Percentiles rank a stretch among this genome's conserved stretches.
These are phyloP conservation scores for Coffea humblotiana DNA, from an alignment of 305 asterid species.

Conservation along the genomic window DNA sequence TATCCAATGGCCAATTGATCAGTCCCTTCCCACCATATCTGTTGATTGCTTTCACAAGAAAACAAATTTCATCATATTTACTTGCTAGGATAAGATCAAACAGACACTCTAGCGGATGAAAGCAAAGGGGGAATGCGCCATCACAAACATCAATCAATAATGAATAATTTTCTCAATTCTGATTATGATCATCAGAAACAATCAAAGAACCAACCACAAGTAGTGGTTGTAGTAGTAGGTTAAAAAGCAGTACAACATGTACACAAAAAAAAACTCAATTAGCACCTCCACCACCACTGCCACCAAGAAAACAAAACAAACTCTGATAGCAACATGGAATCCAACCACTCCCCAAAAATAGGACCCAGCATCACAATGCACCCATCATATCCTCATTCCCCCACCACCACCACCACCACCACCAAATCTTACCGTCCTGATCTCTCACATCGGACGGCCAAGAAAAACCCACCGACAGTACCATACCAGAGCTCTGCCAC, in stretches of 20 bases:
- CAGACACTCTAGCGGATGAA: too few species aligned
- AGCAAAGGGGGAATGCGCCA: too few species aligned
- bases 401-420: slow-evolving; percentile 2
- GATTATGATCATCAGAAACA: background rate
- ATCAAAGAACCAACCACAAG: background rate
- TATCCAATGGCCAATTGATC: too few species aligned
- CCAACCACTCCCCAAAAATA: background rate
- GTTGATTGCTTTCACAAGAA: too few species aligned
- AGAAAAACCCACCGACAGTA: background rate
- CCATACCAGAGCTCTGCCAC: background rate
- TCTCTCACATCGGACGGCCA: background rate
- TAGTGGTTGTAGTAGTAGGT: too few species aligned
- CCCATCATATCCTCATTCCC: background rate
- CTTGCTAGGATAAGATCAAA: too few species aligned
- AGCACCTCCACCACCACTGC: background rate
- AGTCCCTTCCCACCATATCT: background rate
- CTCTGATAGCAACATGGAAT: background rate
- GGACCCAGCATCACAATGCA: background rate
- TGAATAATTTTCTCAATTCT: background rate
- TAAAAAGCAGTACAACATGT: background rate
- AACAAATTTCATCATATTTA: too few species aligned
- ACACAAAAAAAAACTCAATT: slow-evolving; percentile 1
- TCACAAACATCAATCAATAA: slow-evolving; percentile 12
- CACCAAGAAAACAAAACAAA: background rate
- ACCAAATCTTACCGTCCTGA: background rate